Evolutionary conservation across 2,329 filamentous ascomycete genomes (phyloP), one percentile per base, ranked within the genome.

Genomic region (Sphaerulina populicola): DNA sequence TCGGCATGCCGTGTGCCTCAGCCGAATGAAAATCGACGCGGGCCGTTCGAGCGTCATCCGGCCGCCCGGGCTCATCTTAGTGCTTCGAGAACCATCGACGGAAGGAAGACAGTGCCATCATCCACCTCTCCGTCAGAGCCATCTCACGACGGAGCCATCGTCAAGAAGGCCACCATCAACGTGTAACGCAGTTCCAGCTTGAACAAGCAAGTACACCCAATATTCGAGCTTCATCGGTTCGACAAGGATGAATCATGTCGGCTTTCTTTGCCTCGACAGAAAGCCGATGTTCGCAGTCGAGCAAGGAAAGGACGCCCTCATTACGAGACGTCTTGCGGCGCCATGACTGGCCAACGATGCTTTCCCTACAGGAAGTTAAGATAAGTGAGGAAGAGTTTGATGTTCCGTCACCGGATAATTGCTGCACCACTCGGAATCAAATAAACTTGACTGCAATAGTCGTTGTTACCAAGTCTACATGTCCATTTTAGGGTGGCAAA

Each of bases 311-410:
- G 5, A 11, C 14, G 15, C 23, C n/a, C 29, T 48, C 52, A 14
- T 63, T 76, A 5, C 64, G 72, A 33, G 62, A 58, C 14, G 72
- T 75, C 49, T 64, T 77, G n/a, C 65, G 67, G 21, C 66, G 68
- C 8, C 72, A 76, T 56, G 45, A 63, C 9, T 33, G 30, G 2
- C 30, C n/a, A n/a, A 12, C 30, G 8, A 33, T 33, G 30, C 2
- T 33, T 33, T 2, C 2, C 30, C 64, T 76, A 1, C 74, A 77
- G 63, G 74, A 77, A 66, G 70, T 76, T 21, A 77, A 77, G 57
- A 74, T 77, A 44, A 66, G 63, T 14, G 23, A 27, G 23, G 23
- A 27, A 27, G 23, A 6, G 5, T 4, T 6, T 27, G 23, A 27
- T 27, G 23, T 27, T 27, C 23, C 23, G 23, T 27, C 23, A 7